Evolutionary conservation across 176 grass and related monocot genomes (phyloP), one percentile per base, ranked within the genome.

Genomic region (Carex cristatella): DNA sequence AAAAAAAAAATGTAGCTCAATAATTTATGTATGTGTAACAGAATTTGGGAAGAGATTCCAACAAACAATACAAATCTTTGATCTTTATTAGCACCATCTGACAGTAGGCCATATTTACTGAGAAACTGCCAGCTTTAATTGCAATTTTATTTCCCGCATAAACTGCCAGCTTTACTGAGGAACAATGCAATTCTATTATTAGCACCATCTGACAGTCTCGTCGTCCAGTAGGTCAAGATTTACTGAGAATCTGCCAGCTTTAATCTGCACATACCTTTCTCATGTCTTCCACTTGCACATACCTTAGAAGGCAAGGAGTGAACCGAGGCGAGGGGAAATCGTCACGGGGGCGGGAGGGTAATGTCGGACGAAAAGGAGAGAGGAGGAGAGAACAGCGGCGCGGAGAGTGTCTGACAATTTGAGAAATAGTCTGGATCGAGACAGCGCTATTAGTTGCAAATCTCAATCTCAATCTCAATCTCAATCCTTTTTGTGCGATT

Each of bases 281-380:
- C 23, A 23, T 0, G 23, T 23, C 23, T 23, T 23, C 23, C 23
- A 23, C 23, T 23, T 23, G 23, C 23, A 23, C 23, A 23, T 23
- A 23, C 23, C 23, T 28, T 28, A 74, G 2, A 19, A 53, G 27
- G 5, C 37, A 70, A 70, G 37, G 0, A 79, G 2, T 53, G 27
- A 68, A 83, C 62, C 62, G 63, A 68, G 81, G 11, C 7, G 80
- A 66, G 61, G 80, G 81, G 62, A 83, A 83, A 35, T 83, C 81
- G 63, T 83, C 81, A 12, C 81, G 81, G 46, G 42, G 56, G 63
- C 81, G 81, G 23, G 81, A 69, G 61, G 81, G 81, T 83, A 83
- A 54, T 69, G 64, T 63, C 81, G 81, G 59, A 69, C 63, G 27
- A 63, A 69, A 51, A 83, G 16, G 10, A 83, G 46, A 68, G 81